A percentile compares a stretch with the other conserved stretches of the same genome.
phyloP scores from a whole-genome alignment of 140 eudicot species.

The Senecio squalidus region DNA sequence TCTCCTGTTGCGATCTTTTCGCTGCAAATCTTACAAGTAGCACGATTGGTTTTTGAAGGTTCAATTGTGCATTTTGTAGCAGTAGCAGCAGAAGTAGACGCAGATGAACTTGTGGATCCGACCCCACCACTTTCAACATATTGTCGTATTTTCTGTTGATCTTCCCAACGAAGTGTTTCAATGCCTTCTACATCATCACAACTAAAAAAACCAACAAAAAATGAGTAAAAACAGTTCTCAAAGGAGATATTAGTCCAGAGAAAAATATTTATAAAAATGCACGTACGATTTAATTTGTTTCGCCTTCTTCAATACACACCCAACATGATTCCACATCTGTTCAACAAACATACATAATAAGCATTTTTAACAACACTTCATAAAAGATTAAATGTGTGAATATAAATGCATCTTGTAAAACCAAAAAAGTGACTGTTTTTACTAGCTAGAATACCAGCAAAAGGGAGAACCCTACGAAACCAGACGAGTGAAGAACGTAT shows the following conservation, averaged over 20 bases:
- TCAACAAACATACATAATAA: conserved; percentile 20
- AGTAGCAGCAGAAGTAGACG: conserved; percentile 27
- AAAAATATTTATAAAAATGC: background rate
- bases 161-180: conserved; percentile 96
- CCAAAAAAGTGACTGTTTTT: background rate
- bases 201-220: conserved; percentile 33
- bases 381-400: background rate
- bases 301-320: conserved; percentile 73
- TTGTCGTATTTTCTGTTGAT: conserved; percentile 74
- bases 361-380: background rate
- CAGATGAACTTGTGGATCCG: conserved; percentile 28
- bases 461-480: conserved; percentile 1
- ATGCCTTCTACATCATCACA: conserved; percentile 84
- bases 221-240: background rate
- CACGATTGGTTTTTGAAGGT: conserved; percentile 68
- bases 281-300: conserved; percentile 85
- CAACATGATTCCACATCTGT: conserved; percentile 96
- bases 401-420: conserved; percentile 4
- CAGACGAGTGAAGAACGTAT: background rate
- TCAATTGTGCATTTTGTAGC: conserved; percentile 50
- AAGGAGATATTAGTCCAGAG: background rate
- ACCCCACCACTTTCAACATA: conserved; percentile 52
- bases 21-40: conserved; percentile 71
- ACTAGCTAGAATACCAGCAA: background rate
- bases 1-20: conserved; percentile 79